Conservation (phyloP, 2,329 filamentous ascomycete species). For the Aspergillus nomiae region DNA sequence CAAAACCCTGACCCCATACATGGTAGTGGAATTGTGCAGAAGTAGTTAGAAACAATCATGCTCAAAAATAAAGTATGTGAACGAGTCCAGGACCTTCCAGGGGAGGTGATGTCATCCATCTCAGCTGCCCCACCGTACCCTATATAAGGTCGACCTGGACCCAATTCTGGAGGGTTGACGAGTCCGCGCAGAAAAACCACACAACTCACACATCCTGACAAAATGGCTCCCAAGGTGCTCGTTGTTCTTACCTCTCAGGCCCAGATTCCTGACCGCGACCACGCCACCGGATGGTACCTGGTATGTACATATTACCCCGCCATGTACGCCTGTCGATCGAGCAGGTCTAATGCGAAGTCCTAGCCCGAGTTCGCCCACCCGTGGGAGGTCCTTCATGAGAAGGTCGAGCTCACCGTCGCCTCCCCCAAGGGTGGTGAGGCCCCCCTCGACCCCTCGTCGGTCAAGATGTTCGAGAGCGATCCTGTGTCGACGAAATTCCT, state of each 20-base stretch:
- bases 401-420: conserved; percentile 59
- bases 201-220: conserved; percentile 4
- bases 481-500: conserved; percentile 56
- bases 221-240: conserved; percentile 61
- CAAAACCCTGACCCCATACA: not conserved
- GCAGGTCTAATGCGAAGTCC: not conserved
- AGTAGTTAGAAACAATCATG: not conserved
- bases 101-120: not conserved
- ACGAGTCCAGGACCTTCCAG: not conserved
- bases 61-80: not conserved
- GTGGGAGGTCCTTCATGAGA: conserved; percentile 58
- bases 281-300: conserved; percentile 71
- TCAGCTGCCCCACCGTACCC: not conserved
- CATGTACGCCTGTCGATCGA: not conserved
- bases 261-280: conserved; percentile 44
- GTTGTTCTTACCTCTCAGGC: conserved; percentile 68
- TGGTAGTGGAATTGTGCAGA: not conserved
- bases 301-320: conserved; percentile 39
- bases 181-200: not conserved
- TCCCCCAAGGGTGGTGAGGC: conserved; percentile 65
- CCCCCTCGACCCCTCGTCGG: conserved; percentile 61
- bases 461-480: conserved; percentile 60
- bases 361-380: conserved; percentile 66
- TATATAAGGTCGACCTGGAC: conserved; percentile 4
- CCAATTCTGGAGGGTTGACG: not conserved